These are phyloP conservation scores for Cryptococcus deneoformans DNA, from an alignment of 1,284 basidiomycete genomes.

Conservation along the genomic window DNA sequence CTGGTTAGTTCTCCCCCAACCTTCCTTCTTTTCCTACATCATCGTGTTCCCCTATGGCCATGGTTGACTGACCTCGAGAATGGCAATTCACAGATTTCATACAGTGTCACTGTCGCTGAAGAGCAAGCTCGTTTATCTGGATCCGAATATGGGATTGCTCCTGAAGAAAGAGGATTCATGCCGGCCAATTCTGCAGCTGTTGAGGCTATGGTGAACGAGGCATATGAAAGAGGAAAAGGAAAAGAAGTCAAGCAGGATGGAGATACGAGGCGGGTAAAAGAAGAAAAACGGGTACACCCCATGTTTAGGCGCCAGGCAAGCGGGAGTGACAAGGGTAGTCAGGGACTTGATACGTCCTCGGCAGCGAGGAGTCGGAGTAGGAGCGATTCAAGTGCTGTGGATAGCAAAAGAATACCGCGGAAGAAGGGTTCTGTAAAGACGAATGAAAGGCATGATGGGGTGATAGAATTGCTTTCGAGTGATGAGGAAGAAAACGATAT, in stretches of 20 bases:
- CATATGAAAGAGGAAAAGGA: conserved; percentile 1
- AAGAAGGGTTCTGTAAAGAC: conserved; percentile 1
- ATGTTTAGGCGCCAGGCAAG: conserved; percentile 28
- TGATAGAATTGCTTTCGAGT: conserved; percentile 34
- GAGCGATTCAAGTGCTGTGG: background rate
- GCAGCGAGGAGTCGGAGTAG: conserved; percentile 14
- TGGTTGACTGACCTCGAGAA: background rate
- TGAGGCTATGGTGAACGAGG: conserved; percentile 22
- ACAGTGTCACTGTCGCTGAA: conserved; percentile 42
- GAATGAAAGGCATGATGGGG: conserved; percentile 16
- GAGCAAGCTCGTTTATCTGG: conserved; percentile 32
- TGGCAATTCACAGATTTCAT: conserved; percentile 42
- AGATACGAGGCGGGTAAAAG: background rate
- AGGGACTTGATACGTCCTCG: background rate
- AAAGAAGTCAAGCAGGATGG: background rate
- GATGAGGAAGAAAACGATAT: conserved; percentile 31
- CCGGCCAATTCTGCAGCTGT: conserved; percentile 27
- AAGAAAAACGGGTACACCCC: conserved; percentile 23
- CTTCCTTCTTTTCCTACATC: background rate
- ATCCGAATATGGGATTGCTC: background rate
- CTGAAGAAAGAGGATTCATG: conserved; percentile 21
- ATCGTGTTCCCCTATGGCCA: conserved; percentile 11
- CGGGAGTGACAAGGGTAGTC: background rate
- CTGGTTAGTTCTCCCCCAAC: conserved; percentile 55
- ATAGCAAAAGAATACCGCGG: background rate